Evolutionary conservation across 495 filamentous ascomycete species (phyloP), one percentile per base, ranked within the genome.

Genomic region (Talaromyces thailandensis): DNA sequence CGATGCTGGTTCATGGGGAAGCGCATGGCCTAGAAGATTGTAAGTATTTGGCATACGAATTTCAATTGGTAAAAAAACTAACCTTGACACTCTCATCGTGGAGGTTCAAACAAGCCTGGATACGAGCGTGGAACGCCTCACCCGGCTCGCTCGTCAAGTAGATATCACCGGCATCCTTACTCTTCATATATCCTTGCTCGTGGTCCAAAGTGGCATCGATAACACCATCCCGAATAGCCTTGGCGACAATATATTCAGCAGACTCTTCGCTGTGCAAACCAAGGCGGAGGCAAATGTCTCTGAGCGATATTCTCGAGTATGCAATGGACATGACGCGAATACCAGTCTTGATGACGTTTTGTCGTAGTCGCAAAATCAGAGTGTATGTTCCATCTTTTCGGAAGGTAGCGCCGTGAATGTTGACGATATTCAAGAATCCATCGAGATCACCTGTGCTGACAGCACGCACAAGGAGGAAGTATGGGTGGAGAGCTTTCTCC

Each of bases 1-100:
- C 94, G 84, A 77, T 98, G 93, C 77, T 96, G 92, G 77, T 98
- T 97, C 93, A 97, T 96, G 8, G 94, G 94, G 79, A 96, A 98
- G 16, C 95, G 83, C 94, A 98, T 98, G 24, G 94, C 93, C 91
- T 96, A 63, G 32, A 50, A 61, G 21, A 61, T 74, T 64, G 66
- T 62, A 18, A 24, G 25, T 24, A 24, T 25, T 6, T 55, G n/a
- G 28, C 18, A n/a, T 40, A 37, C 18, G 58, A 21, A 28, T 11
- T 55, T 53, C 3, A 25, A 28, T 58, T 40, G 66, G 21, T 40
- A 56, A 62, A 64, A 29, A 25, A 6, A 48, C 79, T 71, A 83
- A 93, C 91, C 89, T 95, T 97, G 55, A 98, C 92, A 75, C 93
- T 96, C 76, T 98, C 94, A 68, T 98, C 95, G 66, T 97, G 93